These are phyloP conservation scores for Pseudogymnoascus sp. DNA, from an alignment of 2,329 filamentous ascomycete genomes.

Conservation along the genomic window DNA sequence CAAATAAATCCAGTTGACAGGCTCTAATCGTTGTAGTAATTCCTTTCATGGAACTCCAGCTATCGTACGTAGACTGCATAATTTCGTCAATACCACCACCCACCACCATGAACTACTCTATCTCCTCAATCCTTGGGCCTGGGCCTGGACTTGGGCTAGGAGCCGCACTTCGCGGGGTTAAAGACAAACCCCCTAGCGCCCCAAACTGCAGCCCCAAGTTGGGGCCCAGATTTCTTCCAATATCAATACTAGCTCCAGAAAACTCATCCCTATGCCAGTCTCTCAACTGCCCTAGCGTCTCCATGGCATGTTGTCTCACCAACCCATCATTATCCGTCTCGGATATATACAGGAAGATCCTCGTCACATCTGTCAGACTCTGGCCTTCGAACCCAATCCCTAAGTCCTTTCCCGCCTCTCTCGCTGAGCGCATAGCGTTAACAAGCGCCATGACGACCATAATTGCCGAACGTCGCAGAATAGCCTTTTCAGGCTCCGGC, in stretches of 20 bases:
- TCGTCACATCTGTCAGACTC: slow-evolving; percentile 55
- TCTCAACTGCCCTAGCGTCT: slow-evolving; percentile 61
- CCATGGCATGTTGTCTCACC: slow-evolving; percentile 59
- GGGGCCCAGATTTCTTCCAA: neutral
- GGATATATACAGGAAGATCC: slow-evolving; percentile 57
- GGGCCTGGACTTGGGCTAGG: slow-evolving; percentile 32
- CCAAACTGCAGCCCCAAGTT: slow-evolving; percentile 28
- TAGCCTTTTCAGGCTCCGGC: slow-evolving; percentile 51
- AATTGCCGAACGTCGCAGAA: slow-evolving; percentile 61
- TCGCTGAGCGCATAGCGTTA: slow-evolving; percentile 50
- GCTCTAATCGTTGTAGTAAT: neutral
- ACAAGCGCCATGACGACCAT: slow-evolving; percentile 58
- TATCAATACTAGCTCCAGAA: slow-evolving; percentile 33
- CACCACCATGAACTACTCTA: slow-evolving; percentile 42
- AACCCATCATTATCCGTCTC: slow-evolving; percentile 62
- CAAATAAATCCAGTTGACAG: neutral
- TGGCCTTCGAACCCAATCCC: slow-evolving; percentile 49
- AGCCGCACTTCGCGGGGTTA: slow-evolving; percentile 31
- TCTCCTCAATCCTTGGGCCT: slow-evolving; percentile 51
- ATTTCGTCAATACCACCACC: neutral
- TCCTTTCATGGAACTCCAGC: neutral
- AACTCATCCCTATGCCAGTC: slow-evolving; percentile 52
- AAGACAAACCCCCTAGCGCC: slow-evolving; percentile 40
- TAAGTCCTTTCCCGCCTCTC: slow-evolving; percentile 40
- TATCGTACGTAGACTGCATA: neutral